These are phyloP conservation scores for Pseudogymnoascus sp. DNA, from an alignment of 2,329 filamentous ascomycete species.

Conservation along the genomic window DNA sequence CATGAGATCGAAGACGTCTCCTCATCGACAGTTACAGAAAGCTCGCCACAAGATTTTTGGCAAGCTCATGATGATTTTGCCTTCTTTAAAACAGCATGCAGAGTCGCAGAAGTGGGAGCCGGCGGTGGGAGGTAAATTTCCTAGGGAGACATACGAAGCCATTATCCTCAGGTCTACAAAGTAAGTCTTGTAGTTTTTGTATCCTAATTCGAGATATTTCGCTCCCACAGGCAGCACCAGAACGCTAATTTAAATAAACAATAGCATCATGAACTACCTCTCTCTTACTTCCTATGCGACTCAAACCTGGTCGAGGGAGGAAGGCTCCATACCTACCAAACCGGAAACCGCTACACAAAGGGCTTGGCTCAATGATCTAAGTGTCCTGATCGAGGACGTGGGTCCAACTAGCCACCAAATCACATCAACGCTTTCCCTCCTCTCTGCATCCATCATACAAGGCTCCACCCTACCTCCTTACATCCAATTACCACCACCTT, in stretches of 20 bases:
- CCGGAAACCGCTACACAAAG: background rate
- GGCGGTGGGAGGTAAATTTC: conserved; percentile 65
- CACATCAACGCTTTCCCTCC: conserved; percentile 60
- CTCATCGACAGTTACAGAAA: conserved; percentile 50
- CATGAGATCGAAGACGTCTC: conserved; percentile 42
- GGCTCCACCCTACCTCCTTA: conserved; percentile 67
- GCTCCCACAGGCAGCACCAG: background rate
- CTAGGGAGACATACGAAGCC: conserved; percentile 27
- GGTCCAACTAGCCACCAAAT: conserved; percentile 60
- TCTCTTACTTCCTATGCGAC: conserved; percentile 60
- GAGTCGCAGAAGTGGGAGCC: conserved; percentile 65
- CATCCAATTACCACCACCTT: conserved; percentile 56
- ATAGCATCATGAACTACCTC: conserved; percentile 60
- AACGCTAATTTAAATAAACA: conserved; percentile 3
- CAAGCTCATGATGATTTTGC: conserved; percentile 61
- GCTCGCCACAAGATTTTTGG: conserved; percentile 48
- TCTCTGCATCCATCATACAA: conserved; percentile 60
- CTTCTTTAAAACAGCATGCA: conserved; percentile 55
- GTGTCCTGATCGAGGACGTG: conserved; percentile 49
- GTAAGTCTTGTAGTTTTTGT: conserved; percentile 12
- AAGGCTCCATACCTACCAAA: conserved; percentile 22
- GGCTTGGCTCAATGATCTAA: conserved; percentile 59
- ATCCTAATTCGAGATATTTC: background rate
- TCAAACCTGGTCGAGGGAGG: conserved; percentile 39
- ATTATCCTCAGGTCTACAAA: conserved; percentile 13